A percentile compares a stretch with the other conserved stretches of the same genome.
Conservation (phyloP, 1,284 basidiomycete genomes). For the Xerocomus nothofagi region DNA sequence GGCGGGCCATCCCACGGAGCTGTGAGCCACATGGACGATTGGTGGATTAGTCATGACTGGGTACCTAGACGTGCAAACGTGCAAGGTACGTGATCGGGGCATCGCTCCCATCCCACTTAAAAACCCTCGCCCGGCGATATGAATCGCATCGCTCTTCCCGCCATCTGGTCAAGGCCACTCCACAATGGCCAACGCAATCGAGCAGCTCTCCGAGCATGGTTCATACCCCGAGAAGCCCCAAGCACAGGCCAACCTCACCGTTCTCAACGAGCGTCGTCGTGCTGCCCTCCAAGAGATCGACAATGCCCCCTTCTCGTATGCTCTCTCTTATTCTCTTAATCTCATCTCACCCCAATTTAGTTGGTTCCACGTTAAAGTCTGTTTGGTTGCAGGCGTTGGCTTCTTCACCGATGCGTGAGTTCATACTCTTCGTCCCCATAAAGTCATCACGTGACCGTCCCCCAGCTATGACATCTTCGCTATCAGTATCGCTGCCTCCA, state of each 20-base stretch:
- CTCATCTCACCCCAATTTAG: constrained; percentile 32
- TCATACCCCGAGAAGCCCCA: constrained; percentile 32
- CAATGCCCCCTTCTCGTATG: constrained; percentile 70
- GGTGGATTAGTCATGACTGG: background rate
- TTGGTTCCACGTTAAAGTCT: constrained; percentile 72
- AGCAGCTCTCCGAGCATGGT: constrained; percentile 31
- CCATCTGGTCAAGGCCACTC: background rate
- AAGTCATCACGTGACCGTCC: background rate
- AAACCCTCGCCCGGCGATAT: background rate
- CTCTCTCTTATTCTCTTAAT: background rate
- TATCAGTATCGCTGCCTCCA: constrained; percentile 73
- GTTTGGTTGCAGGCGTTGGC: constrained; percentile 73
- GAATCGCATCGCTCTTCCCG: background rate
- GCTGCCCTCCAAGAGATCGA: constrained; percentile 76
- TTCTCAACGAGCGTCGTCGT: constrained; percentile 53
- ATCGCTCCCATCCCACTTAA: constrained; percentile 5
- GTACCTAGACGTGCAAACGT: constrained; percentile 17
- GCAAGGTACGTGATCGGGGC: too few relatives aligned
- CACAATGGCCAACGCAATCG: constrained; percentile 19
- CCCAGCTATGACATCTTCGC: constrained; percentile 70
- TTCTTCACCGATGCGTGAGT: constrained; percentile 82
- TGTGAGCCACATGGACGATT: too few relatives aligned
- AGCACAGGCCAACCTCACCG: background rate
- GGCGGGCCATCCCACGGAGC: too few relatives aligned
- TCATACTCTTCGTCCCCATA: constrained; percentile 1